A percentile compares a stretch with the other conserved stretches of the same genome.
phyloP scores from a whole-genome alignment of 805 yeast genomes.

The Suhomyces emberorum region DNA sequence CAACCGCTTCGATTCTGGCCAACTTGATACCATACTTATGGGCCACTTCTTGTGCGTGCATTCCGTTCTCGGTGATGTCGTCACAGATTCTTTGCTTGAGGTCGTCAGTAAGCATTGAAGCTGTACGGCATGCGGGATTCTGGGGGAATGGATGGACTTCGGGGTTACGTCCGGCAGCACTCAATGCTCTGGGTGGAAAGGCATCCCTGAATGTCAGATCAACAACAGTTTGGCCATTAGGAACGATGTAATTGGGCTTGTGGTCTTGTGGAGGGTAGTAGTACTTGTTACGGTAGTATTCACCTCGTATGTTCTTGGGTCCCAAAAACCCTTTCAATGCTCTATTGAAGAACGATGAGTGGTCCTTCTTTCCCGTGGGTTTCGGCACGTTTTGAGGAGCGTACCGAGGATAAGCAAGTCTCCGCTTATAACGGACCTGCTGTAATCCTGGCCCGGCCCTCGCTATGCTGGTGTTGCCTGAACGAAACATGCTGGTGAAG shows the following conservation, averaged over 20 bases:
- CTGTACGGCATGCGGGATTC: conserved; percentile 68
- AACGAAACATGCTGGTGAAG: conserved; percentile 6
- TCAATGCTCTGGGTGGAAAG: conserved; percentile 15
- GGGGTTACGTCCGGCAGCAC: conserved; percentile 17
- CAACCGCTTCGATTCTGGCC: conserved; percentile 86
- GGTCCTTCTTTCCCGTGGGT: conserved; percentile 37
- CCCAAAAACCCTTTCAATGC: conserved; percentile 77
- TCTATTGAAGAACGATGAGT: conserved; percentile 53
- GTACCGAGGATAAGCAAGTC: conserved; percentile 35
- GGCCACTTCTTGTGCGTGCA: conserved; percentile 70
- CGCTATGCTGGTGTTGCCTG: conserved; percentile 1
- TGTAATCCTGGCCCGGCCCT: conserved; percentile 7
- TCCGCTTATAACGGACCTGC: conserved; percentile 26
- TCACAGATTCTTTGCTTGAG: conserved; percentile 59
- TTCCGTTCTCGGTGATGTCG: conserved; percentile 50
- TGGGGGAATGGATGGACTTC: conserved; percentile 77
- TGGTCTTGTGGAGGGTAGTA: conserved; percentile 64
- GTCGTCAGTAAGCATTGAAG: conserved; percentile 53
- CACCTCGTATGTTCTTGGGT: conserved; percentile 79
- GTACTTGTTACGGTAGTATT: conserved; percentile 73
- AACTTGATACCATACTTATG: conserved; percentile 75
- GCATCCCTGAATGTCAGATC: conserved; percentile 21
- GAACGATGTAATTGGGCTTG: conserved; percentile 67
- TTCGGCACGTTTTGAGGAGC: conserved; percentile 29
- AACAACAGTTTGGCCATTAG: conserved; percentile 42